Evolutionary conservation across 2,329 filamentous ascomycete species (phyloP).

Genomic region (Arthrobotrys iridis): DNA sequence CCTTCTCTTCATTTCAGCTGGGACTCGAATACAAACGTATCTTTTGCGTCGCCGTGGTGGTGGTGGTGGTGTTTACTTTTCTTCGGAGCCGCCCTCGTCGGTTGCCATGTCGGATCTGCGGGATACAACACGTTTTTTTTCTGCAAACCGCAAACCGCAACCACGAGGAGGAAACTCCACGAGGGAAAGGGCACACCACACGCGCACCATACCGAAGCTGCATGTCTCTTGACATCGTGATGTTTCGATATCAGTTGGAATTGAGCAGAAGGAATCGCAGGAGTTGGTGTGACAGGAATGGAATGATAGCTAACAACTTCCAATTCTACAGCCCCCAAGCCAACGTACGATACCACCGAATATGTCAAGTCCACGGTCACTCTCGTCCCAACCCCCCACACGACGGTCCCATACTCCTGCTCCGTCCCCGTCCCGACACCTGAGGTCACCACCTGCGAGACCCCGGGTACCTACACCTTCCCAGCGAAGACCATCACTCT

Average conservation of each 20-base stretch:
- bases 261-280: background rate
- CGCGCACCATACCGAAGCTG: background rate
- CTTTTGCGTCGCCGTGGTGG: too few relatives aligned
- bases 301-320: background rate
- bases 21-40: too few relatives aligned
- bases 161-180: too few relatives aligned
- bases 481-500: constrained; percentile 76
- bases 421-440: constrained; percentile 63
- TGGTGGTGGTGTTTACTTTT: background rate
- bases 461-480: constrained; percentile 79
- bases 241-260: too few relatives aligned
- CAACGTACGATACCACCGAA: constrained; percentile 50
- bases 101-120: constrained; percentile 16
- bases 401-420: constrained; percentile 55
- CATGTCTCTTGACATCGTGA: too few relatives aligned
- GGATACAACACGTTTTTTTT: constrained; percentile 5
- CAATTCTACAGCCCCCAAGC: constrained; percentile 39
- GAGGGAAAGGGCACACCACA: too few relatives aligned
- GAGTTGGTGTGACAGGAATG: too few relatives aligned
- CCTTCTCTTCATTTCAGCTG: background rate
- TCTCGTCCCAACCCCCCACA: constrained; percentile 40
- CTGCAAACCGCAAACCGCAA: background rate
- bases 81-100: background rate
- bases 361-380: constrained; percentile 54
- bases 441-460: constrained; percentile 68